A percentile compares a stretch with the other conserved stretches of the same genome.
These are phyloP conservation scores for Apiospora rasikravindrae DNA, from an alignment of 2,329 filamentous ascomycete genomes.

Conservation along the genomic window DNA sequence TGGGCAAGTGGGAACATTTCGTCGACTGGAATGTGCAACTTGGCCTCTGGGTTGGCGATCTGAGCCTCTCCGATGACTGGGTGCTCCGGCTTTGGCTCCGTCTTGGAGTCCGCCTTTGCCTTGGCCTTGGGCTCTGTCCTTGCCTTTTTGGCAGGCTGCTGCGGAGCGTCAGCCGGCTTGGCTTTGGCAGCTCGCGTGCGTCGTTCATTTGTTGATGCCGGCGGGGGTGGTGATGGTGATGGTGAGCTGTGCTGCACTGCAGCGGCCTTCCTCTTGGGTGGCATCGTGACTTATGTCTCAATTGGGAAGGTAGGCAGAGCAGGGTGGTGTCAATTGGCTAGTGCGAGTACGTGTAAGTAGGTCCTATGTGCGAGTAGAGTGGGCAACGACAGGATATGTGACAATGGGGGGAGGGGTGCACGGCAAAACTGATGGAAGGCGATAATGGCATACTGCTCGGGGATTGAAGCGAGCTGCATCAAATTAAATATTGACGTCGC, in stretches of 20 bases:
- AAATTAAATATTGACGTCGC: conserved; percentile 6
- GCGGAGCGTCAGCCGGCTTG: neutral
- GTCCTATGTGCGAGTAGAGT: neutral
- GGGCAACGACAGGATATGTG: neutral
- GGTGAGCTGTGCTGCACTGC: neutral
- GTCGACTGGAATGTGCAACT: conserved; percentile 21
- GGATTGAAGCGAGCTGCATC: neutral
- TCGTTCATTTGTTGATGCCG: neutral
- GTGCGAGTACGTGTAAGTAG: neutral
- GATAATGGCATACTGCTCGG: neutral
- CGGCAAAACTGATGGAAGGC: neutral
- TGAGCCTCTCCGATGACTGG: conserved; percentile 21
- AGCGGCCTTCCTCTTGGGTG: conserved; percentile 9
- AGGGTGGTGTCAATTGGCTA: neutral
- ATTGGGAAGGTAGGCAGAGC: neutral
- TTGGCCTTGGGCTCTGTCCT: neutral
- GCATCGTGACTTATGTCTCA: neutral
- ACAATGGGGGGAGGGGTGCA: neutral
- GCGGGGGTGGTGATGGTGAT: neutral
- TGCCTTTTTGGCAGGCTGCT: neutral
- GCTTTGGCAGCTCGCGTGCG: neutral
- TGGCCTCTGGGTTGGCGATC: conserved; percentile 22
- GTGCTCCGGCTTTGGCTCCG: neutral
- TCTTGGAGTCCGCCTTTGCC: neutral
- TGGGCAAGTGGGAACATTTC: conserved; percentile 30